phyloP scores from a whole-genome alignment of 2,329 filamentous ascomycete species.

The Aspergillus neoniger region DNA sequence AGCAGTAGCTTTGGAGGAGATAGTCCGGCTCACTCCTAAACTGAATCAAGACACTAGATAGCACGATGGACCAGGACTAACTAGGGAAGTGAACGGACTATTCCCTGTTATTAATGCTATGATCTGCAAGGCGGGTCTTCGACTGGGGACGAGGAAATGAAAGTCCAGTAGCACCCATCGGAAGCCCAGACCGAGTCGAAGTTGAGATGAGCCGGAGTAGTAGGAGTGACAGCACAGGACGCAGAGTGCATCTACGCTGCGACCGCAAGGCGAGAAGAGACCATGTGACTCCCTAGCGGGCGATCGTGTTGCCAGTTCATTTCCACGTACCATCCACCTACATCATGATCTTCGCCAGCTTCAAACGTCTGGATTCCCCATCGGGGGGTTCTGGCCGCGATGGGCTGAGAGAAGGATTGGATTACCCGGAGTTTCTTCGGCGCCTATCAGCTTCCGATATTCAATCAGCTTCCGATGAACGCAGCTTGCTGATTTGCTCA shows the following conservation, averaged over 20 bases:
- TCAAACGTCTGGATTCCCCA: neutral
- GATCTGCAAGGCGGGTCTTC: conserved; percentile 8
- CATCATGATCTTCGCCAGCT: neutral
- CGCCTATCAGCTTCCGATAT: neutral
- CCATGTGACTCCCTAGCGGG: conserved; percentile 5
- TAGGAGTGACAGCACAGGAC: neutral
- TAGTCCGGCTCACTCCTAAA: neutral
- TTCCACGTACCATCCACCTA: neutral
- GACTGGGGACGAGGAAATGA: neutral
- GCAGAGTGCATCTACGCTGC: neutral
- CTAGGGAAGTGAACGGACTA: neutral
- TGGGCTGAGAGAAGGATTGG: neutral
- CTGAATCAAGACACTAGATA: neutral
- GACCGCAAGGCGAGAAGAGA: neutral
- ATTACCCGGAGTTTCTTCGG: conserved; percentile 2
- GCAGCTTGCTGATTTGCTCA: neutral
- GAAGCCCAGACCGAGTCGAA: neutral
- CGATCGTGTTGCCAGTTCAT: neutral
- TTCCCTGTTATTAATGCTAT: conserved; percentile 3
- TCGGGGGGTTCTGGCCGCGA: neutral
- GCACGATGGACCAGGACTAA: neutral
- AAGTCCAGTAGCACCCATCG: neutral
- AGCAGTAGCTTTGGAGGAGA: neutral
- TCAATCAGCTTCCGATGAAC: neutral
- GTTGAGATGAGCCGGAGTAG: neutral